Evolutionary conservation across 2,329 filamentous ascomycete species (phyloP).

Genomic region (Penicillium sp.): DNA sequence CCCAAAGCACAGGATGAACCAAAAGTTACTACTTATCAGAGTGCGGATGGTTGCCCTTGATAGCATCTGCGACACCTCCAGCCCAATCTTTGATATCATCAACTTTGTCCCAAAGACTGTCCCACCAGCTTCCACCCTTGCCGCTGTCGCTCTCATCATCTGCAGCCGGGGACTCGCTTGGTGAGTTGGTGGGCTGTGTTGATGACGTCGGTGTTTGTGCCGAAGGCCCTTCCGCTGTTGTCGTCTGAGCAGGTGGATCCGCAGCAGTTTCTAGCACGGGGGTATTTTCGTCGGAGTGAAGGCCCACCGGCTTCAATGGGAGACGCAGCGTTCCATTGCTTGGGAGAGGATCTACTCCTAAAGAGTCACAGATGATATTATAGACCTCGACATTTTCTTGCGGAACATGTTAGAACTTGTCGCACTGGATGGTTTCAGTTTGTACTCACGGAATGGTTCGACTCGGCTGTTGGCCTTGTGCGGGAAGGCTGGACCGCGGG

Average conservation of each 20-base stretch:
- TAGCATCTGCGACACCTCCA: constrained; percentile 30
- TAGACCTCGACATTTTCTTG: constrained; percentile 93
- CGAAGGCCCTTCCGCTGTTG: constrained; percentile 3
- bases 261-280: constrained; percentile 34
- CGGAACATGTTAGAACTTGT: constrained; percentile 3
- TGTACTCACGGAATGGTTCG: constrained; percentile 76
- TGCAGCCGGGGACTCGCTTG: not conserved
- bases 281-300: constrained; percentile 45
- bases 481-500: constrained; percentile 87
- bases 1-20: not conserved
- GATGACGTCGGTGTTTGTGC: constrained; percentile 9
- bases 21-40: not conserved
- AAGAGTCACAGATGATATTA: constrained; percentile 87
- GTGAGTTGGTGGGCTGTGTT: not conserved
- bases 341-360: constrained; percentile 70
- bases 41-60: constrained; percentile 29
- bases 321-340: constrained; percentile 82
- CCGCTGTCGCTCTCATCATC: constrained; percentile 23
- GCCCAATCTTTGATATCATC: constrained; percentile 40
- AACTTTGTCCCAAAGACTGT: constrained; percentile 35
- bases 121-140: constrained; percentile 33
- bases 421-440: not conserved
- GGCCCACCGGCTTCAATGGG: constrained; percentile 46
- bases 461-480: constrained; percentile 79
- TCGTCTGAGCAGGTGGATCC: constrained; percentile 33